phyloP scores from a whole-genome alignment of 305 asterid genomes.

The Fraxinus platypoda region DNA sequence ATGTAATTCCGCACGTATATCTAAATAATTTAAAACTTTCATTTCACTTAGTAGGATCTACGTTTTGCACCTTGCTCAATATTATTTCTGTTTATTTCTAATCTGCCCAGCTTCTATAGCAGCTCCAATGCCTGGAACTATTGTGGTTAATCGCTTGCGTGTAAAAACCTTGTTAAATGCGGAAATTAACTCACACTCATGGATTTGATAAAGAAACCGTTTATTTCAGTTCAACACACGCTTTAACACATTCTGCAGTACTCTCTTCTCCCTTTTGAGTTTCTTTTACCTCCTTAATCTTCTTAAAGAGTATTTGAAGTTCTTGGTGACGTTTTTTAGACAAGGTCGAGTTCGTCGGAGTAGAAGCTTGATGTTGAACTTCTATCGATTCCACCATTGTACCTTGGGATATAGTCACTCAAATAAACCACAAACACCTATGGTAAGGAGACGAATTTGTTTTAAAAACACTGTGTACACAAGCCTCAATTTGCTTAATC shows the following conservation, averaged over 20 bases:
- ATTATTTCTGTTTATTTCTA: neutral
- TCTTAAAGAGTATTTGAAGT: neutral
- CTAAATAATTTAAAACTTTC: too few relatives aligned
- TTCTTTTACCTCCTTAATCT: neutral
- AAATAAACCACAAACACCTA: neutral
- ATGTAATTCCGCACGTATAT: too few relatives aligned
- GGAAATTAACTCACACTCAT: neutral
- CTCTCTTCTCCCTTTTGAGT: neutral
- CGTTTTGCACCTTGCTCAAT: neutral
- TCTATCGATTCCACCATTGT: too few relatives aligned
- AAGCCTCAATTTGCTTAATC: neutral
- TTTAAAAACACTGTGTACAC: neutral
- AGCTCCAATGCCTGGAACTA: neutral
- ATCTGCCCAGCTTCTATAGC: neutral
- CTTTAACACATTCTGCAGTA: neutral
- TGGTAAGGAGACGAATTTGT: too few relatives aligned
- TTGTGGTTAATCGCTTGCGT: neutral
- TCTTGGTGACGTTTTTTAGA: neutral
- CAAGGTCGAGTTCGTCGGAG: neutral
- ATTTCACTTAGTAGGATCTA: neutral
- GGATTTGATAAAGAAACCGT: neutral
- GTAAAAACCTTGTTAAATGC: neutral
- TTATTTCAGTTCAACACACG: neutral
- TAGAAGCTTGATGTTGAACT: neutral
- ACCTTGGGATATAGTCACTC: neutral